phyloP scores from a whole-genome alignment of 768 basidiomycete genomes.

The Hirschioporus abietinus region DNA sequence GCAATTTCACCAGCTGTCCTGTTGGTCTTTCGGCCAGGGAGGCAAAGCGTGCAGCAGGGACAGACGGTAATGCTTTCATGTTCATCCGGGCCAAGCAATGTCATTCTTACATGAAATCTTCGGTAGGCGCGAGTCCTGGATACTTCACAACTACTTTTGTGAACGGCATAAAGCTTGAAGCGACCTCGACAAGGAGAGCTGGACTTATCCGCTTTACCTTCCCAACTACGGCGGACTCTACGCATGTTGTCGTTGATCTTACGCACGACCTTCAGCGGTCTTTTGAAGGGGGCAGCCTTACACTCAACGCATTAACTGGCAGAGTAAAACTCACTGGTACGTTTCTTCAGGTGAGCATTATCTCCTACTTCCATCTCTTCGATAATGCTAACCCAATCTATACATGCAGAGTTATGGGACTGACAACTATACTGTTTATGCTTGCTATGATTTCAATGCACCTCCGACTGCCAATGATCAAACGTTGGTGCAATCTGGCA shows the following conservation, averaged over 20 bases:
- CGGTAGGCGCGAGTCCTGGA: conserved; percentile 38
- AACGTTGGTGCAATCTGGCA: conserved; percentile 29
- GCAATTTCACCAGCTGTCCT: conserved; percentile 36
- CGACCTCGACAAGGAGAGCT: conserved; percentile 21
- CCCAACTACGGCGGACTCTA: conserved; percentile 7
- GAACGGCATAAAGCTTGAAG: conserved; percentile 34
- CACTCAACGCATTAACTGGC: conserved; percentile 25
- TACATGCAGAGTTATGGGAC: conserved; percentile 37
- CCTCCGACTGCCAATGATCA: conserved; percentile 19
- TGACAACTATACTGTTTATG: conserved; percentile 43
- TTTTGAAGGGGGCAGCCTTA: conserved; percentile 39
- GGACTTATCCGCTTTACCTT: conserved; percentile 22
- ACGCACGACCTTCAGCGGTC: conserved; percentile 34
- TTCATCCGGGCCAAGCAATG: background rate
- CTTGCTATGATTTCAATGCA: conserved; percentile 42
- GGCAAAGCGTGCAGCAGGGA: conserved; percentile 34
- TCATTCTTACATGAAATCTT: background rate
- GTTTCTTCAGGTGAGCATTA: conserved; percentile 34
- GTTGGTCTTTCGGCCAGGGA: conserved; percentile 36
- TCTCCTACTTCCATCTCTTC: background rate
- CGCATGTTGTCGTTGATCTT: conserved; percentile 18
- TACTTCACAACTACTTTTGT: conserved; percentile 45
- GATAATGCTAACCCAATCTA: background rate
- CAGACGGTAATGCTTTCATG: conserved; percentile 31
- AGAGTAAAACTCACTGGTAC: conserved; percentile 38